Evolutionary conservation across 805 yeast genomes (phyloP).

Genomic region (Candida ovalis): DNA sequence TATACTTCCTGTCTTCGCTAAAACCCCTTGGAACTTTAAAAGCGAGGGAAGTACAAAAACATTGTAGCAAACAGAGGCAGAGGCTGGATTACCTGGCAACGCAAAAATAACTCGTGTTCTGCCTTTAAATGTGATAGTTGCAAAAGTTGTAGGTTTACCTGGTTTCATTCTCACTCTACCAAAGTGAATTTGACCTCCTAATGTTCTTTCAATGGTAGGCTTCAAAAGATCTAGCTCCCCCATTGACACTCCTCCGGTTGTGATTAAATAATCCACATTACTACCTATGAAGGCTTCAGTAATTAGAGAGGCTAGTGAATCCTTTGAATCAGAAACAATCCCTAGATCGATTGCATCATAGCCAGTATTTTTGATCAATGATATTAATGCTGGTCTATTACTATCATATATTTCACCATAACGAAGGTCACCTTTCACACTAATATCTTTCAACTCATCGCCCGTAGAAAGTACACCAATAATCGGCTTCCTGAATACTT

Average conservation of each 20-base stretch:
- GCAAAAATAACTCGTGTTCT: constrained; percentile 39
- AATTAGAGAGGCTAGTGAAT: constrained; percentile 25
- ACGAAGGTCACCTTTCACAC: constrained; percentile 18
- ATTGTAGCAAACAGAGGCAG: constrained; percentile 45
- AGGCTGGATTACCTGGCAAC: constrained; percentile 56
- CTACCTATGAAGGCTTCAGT: constrained; percentile 22
- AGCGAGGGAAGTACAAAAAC: constrained; percentile 46
- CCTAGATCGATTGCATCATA: constrained; percentile 44
- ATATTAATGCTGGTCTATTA: constrained; percentile 44
- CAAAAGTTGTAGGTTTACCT: constrained; percentile 57
- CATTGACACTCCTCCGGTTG: constrained; percentile 60
- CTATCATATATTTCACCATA: constrained; percentile 49
- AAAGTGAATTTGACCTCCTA: constrained; percentile 45
- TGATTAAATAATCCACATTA: constrained; percentile 40
- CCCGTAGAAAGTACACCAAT: constrained; percentile 52
- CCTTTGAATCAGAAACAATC: constrained; percentile 41
- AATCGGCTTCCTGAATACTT: constrained; percentile 38
- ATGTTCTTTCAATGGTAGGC: constrained; percentile 40
- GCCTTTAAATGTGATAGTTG: constrained; percentile 35
- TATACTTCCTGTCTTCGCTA: constrained; percentile 3
- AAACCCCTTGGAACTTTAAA: constrained; percentile 34
- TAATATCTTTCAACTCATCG: constrained; percentile 42
- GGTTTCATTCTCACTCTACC: constrained; percentile 60
- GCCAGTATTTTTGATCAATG: constrained; percentile 33
- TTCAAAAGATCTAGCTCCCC: constrained; percentile 51